These are phyloP conservation scores for Umbilicaria muhlenbergii DNA, from an alignment of 495 filamentous ascomycete species.

Conservation along the genomic window DNA sequence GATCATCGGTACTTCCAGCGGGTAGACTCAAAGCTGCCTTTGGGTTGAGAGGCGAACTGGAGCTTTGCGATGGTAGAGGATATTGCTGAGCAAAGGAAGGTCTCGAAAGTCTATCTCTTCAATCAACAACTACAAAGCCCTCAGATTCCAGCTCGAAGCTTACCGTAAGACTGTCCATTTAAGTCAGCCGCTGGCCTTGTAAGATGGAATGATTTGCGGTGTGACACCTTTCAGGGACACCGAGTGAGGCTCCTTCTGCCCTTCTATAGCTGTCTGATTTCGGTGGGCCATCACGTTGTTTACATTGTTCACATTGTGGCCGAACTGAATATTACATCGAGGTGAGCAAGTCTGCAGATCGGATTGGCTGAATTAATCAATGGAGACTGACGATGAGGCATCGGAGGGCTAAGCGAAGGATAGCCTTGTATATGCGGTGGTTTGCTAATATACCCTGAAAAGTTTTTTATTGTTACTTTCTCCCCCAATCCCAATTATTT, in stretches of 20 bases:
- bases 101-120: conserved; percentile 31
- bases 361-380: too few relatives aligned
- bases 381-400: too few relatives aligned
- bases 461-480: too few relatives aligned
- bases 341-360: too few relatives aligned
- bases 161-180: conserved; percentile 33
- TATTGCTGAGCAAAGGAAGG: conserved; percentile 40
- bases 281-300: conserved; percentile 17
- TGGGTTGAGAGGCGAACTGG: conserved; percentile 29
- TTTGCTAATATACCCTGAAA: too few relatives aligned
- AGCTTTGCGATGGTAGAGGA: conserved; percentile 32
- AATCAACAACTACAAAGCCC: neutral
- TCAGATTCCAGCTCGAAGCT: neutral
- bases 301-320: too few relatives aligned
- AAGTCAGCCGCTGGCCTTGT: conserved; percentile 15
- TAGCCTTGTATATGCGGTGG: too few relatives aligned
- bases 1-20: conserved; percentile 26
- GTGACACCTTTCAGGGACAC: conserved; percentile 68
- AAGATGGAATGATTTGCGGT: neutral
- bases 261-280: conserved; percentile 30
- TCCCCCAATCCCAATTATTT: too few relatives aligned
- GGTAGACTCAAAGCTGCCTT: conserved; percentile 38
- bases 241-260: conserved; percentile 62
- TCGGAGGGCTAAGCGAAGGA: too few relatives aligned
- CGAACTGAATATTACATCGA: too few relatives aligned